phyloP scores from a whole-genome alignment of 768 basidiomycete genomes.

The Sarcodon sp. region DNA sequence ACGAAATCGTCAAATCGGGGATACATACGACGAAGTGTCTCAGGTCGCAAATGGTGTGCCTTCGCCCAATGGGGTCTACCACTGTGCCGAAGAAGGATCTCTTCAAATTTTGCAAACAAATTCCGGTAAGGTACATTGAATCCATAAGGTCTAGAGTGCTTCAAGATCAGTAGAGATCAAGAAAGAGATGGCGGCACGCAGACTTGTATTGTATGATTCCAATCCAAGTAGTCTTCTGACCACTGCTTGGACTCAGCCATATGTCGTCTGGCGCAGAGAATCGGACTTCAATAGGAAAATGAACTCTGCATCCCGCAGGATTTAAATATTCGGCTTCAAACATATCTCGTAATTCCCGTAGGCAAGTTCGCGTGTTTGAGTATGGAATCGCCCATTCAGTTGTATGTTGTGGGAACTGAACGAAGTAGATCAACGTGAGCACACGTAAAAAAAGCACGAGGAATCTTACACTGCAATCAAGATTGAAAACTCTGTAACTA shows the following conservation, averaged over 20 bases:
- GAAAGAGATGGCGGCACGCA: slow-evolving; percentile 14
- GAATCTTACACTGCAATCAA: slow-evolving; percentile 75
- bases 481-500: slow-evolving; percentile 77
- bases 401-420: slow-evolving; percentile 82
- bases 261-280: slow-evolving; percentile 85
- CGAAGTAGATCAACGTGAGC: slow-evolving; percentile 1
- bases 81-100: slow-evolving; percentile 49
- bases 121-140: slow-evolving; percentile 69
- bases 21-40: slow-evolving; percentile 54
- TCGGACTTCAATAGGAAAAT: slow-evolving; percentile 89
- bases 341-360: slow-evolving; percentile 63
- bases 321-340: slow-evolving; percentile 51
- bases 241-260: slow-evolving; percentile 85
- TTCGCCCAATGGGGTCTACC: slow-evolving; percentile 98
- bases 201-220: slow-evolving; percentile 98
- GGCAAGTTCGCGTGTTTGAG: slow-evolving; percentile 46
- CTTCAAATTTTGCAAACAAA: slow-evolving; percentile 67
- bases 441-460: neutral
- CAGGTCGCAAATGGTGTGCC: slow-evolving; percentile 61
- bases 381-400: slow-evolving; percentile 92
- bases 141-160: slow-evolving; percentile 61
- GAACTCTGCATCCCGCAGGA: slow-evolving; percentile 67
- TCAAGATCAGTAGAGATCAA: neutral
- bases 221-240: slow-evolving; percentile 78
- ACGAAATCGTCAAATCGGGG: slow-evolving; percentile 74